A percentile compares a stretch with the other conserved stretches of the same genome.
phyloP scores from a whole-genome alignment of 1,284 basidiomycete genomes.

The Puccinia coronata region DNA sequence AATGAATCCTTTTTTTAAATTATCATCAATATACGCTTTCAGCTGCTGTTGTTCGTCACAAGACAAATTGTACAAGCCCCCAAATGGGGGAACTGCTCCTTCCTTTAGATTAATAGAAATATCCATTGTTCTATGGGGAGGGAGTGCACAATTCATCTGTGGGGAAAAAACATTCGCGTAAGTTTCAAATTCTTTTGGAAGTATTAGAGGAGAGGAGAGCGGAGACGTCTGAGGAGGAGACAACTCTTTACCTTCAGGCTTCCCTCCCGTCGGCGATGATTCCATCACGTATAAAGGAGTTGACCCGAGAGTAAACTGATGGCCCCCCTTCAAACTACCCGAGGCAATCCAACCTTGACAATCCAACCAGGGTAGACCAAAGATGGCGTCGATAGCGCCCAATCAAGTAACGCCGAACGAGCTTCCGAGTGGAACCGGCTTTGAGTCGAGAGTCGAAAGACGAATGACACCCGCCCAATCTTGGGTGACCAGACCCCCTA shows the following conservation, averaged over 20 bases:
- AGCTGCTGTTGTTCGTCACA: not conserved
- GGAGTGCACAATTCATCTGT: constrained; percentile 1
- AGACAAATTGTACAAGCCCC: constrained; percentile 22
- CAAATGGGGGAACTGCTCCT: constrained; percentile 3
- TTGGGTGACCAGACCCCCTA: not conserved
- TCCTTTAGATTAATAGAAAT: constrained; percentile 24
- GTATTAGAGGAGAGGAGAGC: not conserved
- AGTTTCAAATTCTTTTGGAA: not conserved
- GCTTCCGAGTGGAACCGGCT: not conserved
- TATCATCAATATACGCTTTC: constrained; percentile 1
- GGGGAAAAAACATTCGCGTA: constrained; percentile 5
- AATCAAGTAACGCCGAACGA: constrained; percentile 12
- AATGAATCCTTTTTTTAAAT: constrained; percentile 30
- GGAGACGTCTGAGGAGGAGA: not conserved
- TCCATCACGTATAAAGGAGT: no score
- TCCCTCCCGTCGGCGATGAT: no score
- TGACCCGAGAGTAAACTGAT: no score
- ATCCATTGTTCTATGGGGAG: constrained; percentile 13
- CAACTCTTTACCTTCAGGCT: no score
- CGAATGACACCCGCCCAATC: not conserved
- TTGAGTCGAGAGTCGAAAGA: not conserved
- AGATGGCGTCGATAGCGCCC: constrained; percentile 24
- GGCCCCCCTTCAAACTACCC: no score
- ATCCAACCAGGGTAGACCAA: constrained; percentile 45
- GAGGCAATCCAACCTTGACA: not conserved